These are phyloP conservation scores for Penicillium griseofulvum DNA, from an alignment of 2,329 filamentous ascomycete genomes.

Conservation along the genomic window DNA sequence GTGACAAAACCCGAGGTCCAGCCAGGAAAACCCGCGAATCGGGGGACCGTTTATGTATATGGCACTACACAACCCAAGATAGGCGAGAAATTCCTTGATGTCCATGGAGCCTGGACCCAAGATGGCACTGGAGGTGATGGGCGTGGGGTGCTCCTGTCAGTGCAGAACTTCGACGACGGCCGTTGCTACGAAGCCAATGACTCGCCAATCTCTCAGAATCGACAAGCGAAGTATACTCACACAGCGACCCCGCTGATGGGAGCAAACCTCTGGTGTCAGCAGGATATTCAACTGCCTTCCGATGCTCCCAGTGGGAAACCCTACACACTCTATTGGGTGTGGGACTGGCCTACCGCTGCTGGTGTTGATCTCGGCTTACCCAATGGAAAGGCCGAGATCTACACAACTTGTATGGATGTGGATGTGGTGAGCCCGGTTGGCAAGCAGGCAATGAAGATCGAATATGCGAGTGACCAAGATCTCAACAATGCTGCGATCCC, in stretches of 20 bases:
- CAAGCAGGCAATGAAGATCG: constrained; percentile 9
- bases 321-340: constrained; percentile 92
- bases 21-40: constrained; percentile 60
- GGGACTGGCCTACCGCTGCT: constrained; percentile 77
- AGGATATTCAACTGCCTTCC: constrained; percentile 70
- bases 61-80: constrained; percentile 61
- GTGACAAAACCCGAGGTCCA: constrained; percentile 60
- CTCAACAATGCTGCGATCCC: constrained; percentile 41
- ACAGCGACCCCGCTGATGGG: constrained; percentile 53
- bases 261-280: constrained; percentile 72
- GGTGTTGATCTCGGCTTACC: constrained; percentile 35
- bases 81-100: constrained; percentile 59
- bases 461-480: constrained; percentile 35
- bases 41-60: constrained; percentile 73
- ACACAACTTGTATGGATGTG: constrained; percentile 52
- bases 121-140: constrained; percentile 78
- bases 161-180: constrained; percentile 82
- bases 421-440: constrained; percentile 34
- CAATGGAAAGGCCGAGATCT: constrained; percentile 47
- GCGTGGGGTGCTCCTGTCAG: constrained; percentile 71
- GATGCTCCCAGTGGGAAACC: constrained; percentile 61
- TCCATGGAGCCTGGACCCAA: constrained; percentile 74
- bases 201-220: constrained; percentile 54
- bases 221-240: constrained; percentile 57
- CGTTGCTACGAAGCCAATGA: constrained; percentile 79